phyloP scores from a whole-genome alignment of 441 rosid species.

The Biscutella laevigata region DNA sequence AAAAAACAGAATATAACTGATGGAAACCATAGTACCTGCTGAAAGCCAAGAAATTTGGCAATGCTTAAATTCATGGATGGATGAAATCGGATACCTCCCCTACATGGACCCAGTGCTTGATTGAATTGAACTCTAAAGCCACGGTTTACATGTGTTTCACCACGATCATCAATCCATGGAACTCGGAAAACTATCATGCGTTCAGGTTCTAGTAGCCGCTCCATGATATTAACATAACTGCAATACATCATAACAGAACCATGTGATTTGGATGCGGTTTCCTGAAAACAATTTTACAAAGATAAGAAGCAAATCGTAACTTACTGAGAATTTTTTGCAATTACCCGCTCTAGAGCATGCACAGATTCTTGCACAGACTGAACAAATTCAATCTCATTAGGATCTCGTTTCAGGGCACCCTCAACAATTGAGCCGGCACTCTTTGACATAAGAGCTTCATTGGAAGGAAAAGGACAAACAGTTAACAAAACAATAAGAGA shows the following conservation, averaged over 20 bases:
- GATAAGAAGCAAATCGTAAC: slow-evolving; percentile 30
- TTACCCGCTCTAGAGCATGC: slow-evolving; percentile 97
- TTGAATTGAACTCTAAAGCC: slow-evolving; percentile 95
- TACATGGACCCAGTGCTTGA: slow-evolving; percentile 95
- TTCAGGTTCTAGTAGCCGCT: slow-evolving; percentile 89
- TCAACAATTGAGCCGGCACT: slow-evolving; percentile 96
- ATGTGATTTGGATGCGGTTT: slow-evolving; percentile 16
- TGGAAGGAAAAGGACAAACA: slow-evolving; percentile 8
- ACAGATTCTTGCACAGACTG: slow-evolving; percentile 93
- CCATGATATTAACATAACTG: slow-evolving; percentile 96
- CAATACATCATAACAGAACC: slow-evolving; percentile 23
- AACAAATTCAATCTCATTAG: slow-evolving; percentile 86
- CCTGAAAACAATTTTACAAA: slow-evolving; percentile 16
- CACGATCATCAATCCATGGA: slow-evolving; percentile 97
- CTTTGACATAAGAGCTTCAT: slow-evolving; percentile 98
- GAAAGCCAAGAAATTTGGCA: slow-evolving; percentile 91
- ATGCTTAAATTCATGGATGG: slow-evolving; percentile 85
- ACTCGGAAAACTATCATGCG: slow-evolving; percentile 89
- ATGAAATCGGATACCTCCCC: slow-evolving; percentile 96
- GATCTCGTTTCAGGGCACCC: slow-evolving; percentile 86
- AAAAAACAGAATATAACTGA: not conserved
- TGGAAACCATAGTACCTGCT: slow-evolving; percentile 52
- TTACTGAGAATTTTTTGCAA: slow-evolving; percentile 93
- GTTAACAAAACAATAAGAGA: slow-evolving; percentile 17
- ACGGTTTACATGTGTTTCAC: slow-evolving; percentile 91